Base-by-base conservation (phyloP, 768 basidiomycete species). In the Hemileccinum rubropunctum region DNA sequence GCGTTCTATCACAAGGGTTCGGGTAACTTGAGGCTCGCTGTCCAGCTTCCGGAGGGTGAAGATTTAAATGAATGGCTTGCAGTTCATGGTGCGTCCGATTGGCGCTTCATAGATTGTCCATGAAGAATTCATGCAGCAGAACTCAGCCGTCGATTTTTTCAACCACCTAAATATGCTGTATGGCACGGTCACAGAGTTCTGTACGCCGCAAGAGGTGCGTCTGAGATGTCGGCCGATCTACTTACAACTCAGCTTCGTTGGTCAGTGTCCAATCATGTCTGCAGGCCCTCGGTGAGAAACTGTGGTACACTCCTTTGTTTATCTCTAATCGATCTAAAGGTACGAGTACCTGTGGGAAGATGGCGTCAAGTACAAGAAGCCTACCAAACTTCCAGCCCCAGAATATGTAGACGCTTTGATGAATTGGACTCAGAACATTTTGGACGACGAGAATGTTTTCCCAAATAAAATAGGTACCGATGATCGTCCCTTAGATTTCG, bases 151-250 rank as follows among this genome's bases (percentile, higher is more conserved):
- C 52, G 97, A 99, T 69, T 99, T 99, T 73, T 99, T 98, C 79
- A 99, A 98, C 65, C 97, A 99, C 65, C 72, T 99, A 57, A 99
- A 99, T 68, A 99, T 99, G 97, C 75, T 99, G 17, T 99, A 98
- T 62, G 97, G 95, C 11, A 97, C 94, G 10, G 84, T 99, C 20
- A 97, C 97, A 2, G 97, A 99, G 71, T 98, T 98, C 65, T 99
- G 97, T 69, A 98, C 91, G 15, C 80, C 86, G 10, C 83, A 94
- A 64, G 93, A 97, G 80, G 94, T 89, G 62, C 59, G 78, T 65
- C 30, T 23, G 15, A 4, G 45, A 38, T 38, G 26, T 40, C 39
- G 21, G 30, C 40, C 33, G 41, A 45, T 52, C 45, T 41, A 30
- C 46, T 44, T 47, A 39, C 37, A 44, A 49, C 57, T 54, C 33